phyloP scores from a whole-genome alignment of 495 filamentous ascomycete species.

The Parathielavia hyrcaniae region DNA sequence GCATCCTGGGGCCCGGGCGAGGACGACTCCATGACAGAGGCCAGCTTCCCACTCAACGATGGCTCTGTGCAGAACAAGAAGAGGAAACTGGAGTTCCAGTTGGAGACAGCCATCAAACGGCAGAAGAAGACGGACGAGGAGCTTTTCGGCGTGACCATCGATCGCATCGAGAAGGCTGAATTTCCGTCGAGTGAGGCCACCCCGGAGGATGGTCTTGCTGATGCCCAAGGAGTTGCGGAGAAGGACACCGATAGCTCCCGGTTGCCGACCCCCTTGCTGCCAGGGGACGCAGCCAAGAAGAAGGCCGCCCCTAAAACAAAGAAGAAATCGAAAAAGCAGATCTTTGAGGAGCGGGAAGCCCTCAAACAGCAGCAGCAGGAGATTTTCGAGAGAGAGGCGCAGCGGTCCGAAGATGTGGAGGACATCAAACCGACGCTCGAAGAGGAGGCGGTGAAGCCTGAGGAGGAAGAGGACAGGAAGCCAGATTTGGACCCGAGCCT shows the following conservation, averaged over 20 bases:
- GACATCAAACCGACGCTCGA: constrained; percentile 22
- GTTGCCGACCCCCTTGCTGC: constrained; percentile 38
- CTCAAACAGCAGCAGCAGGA: constrained; percentile 47
- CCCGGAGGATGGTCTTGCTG: constrained; percentile 37
- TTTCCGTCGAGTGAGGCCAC: constrained; percentile 34
- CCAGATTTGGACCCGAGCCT: constrained; percentile 37
- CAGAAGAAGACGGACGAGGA: constrained; percentile 71
- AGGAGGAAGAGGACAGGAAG: constrained; percentile 18
- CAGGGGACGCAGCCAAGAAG: constrained; percentile 36
- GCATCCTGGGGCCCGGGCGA: constrained; percentile 39
- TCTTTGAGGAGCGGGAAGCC: constrained; percentile 62
- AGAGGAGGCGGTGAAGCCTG: constrained; percentile 18
- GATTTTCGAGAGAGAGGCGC: constrained; percentile 35
- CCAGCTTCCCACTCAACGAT: constrained; percentile 45
- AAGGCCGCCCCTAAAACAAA: constrained; percentile 45
- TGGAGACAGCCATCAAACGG: constrained; percentile 59
- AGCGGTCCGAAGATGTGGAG: constrained; percentile 32
- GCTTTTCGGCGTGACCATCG: constrained; percentile 58
- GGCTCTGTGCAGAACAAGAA: constrained; percentile 50
- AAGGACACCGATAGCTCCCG: constrained; percentile 40
- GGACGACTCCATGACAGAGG: constrained; percentile 53
- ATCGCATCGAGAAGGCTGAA: constrained; percentile 44
- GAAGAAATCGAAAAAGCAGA: constrained; percentile 68
- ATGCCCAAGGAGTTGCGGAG: constrained; percentile 32
- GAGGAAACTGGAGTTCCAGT: constrained; percentile 59